These are phyloP conservation scores for Aspergillus fumigatus DNA, from an alignment of 2,329 filamentous ascomycete genomes.

Conservation along the genomic window DNA sequence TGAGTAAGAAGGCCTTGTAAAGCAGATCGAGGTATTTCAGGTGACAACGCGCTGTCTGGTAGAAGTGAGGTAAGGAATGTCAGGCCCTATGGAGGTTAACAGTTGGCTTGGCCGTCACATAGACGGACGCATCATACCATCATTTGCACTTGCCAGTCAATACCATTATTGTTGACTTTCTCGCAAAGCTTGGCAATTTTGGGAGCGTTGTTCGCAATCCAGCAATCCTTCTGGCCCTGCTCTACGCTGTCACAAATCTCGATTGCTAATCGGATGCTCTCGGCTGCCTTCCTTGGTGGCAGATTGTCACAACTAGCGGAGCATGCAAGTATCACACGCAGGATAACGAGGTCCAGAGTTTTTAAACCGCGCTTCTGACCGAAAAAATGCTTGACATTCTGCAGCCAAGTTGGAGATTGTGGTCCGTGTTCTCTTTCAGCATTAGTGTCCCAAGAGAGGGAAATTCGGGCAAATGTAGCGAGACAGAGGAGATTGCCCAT, in stretches of 20 bases:
- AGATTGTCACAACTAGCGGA: conserved; percentile 32
- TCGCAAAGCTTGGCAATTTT: conserved; percentile 38
- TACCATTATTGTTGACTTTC: conserved; percentile 29
- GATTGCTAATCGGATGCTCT: conserved; percentile 35
- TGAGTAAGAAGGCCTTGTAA: conserved; percentile 24
- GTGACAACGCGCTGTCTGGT: conserved; percentile 18
- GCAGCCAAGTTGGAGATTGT: conserved; percentile 26
- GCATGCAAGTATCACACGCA: conserved; percentile 37
- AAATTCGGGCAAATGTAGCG: conserved; percentile 36
- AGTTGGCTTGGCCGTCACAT: not conserved
- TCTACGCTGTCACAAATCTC: conserved; percentile 33
- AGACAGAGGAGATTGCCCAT: conserved; percentile 40
- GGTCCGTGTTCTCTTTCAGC: conserved; percentile 12
- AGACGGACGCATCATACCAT: conserved; percentile 24
- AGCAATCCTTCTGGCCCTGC: conserved; percentile 26
- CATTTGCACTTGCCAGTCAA: conserved; percentile 27
- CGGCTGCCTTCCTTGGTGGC: conserved; percentile 22
- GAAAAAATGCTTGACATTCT: conserved; percentile 37
- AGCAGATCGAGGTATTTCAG: conserved; percentile 22
- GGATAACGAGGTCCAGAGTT: conserved; percentile 38
- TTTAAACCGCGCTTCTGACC: conserved; percentile 35
- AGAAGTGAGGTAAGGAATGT: conserved; percentile 28
- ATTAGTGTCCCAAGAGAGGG: conserved; percentile 13
- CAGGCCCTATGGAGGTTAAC: conserved; percentile 22
- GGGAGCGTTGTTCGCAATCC: conserved; percentile 29